Evolutionary conservation across 2,329 filamentous ascomycete genomes (phyloP).

Genomic region (Microcyclosporella mali): DNA sequence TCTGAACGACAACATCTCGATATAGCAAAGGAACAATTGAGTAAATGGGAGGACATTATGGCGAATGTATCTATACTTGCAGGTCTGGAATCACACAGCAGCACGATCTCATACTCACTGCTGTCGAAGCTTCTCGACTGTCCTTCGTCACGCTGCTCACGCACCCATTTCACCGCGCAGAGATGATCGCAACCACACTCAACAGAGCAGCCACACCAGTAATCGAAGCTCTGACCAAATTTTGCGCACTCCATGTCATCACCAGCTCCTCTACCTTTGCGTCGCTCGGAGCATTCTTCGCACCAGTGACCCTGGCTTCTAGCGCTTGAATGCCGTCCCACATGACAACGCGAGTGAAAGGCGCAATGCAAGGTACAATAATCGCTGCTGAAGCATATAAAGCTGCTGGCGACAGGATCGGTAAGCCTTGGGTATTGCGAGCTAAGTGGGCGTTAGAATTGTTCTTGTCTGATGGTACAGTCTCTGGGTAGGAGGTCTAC

Average conservation of each 20-base stretch:
- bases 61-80: too few species aligned
- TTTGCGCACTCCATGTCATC: conserved; percentile 21
- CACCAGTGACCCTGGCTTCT: conserved; percentile 14
- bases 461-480: not conserved
- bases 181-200: conserved; percentile 14
- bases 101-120: too few species aligned
- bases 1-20: too few species aligned
- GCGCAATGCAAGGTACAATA: conserved; percentile 20
- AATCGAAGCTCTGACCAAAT: conserved; percentile 16
- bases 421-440: conserved; percentile 9
- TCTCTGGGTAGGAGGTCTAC: conserved; percentile 9
- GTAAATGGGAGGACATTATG: too few species aligned
- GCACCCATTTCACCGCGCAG: not conserved
- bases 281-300: conserved; percentile 13
- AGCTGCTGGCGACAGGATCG: conserved; percentile 10
- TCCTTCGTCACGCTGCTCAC: too few species aligned
- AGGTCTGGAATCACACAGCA: too few species aligned
- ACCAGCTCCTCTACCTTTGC: conserved; percentile 20
- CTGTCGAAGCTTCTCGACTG: not conserved
- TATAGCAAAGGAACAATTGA: too few species aligned
- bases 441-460: conserved; percentile 4
- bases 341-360: conserved; percentile 25
- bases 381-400: conserved; percentile 22
- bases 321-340: conserved; percentile 15
- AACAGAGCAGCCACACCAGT: conserved; percentile 15